Evolutionary conservation across 139 green algal genomes (phyloP).

Genomic region (Yamagishiella unicocca): DNA sequence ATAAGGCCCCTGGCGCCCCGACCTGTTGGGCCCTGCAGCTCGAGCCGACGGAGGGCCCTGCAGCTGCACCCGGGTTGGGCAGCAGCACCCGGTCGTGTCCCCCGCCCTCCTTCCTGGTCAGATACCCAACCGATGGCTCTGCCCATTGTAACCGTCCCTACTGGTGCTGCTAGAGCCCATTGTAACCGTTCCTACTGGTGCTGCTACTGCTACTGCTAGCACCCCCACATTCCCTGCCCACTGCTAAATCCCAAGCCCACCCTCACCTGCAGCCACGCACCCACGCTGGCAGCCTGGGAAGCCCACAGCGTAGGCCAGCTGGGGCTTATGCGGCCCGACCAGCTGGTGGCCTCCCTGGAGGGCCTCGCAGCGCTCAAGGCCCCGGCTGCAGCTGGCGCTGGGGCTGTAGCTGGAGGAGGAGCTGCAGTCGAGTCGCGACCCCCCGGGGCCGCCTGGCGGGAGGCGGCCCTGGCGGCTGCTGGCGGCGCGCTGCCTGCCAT

Average conservation of each 20-base stretch:
- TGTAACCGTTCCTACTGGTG: too few species aligned
- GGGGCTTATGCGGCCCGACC: constrained; percentile 17
- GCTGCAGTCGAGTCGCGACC: not conserved
- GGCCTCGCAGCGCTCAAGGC: not conserved
- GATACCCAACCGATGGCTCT: too few species aligned
- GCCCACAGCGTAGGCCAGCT: not conserved
- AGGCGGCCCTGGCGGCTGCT: not conserved
- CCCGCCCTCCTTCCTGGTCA: too few species aligned
- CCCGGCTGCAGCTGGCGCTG: not conserved
- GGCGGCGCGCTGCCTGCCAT: not conserved
- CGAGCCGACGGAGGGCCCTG: too few species aligned
- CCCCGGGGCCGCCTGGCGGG: not conserved
- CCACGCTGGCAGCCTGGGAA: constrained; percentile 12
- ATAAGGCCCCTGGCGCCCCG: too few species aligned
- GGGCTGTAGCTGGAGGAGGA: not conserved
- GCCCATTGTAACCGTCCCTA: too few species aligned
- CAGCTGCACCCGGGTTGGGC: too few species aligned
- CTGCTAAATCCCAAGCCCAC: not conserved
- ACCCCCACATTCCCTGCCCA: not conserved
- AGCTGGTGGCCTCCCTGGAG: constrained; percentile 23
- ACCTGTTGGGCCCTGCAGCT: too few species aligned
- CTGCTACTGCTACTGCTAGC: too few species aligned
- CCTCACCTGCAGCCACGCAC: not conserved
- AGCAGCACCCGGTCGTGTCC: too few species aligned
- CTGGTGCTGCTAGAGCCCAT: too few species aligned